Evolutionary conservation across 306 rosid species (phyloP), one percentile per base, ranked within the genome.

Genomic region (Prunus salicina): DNA sequence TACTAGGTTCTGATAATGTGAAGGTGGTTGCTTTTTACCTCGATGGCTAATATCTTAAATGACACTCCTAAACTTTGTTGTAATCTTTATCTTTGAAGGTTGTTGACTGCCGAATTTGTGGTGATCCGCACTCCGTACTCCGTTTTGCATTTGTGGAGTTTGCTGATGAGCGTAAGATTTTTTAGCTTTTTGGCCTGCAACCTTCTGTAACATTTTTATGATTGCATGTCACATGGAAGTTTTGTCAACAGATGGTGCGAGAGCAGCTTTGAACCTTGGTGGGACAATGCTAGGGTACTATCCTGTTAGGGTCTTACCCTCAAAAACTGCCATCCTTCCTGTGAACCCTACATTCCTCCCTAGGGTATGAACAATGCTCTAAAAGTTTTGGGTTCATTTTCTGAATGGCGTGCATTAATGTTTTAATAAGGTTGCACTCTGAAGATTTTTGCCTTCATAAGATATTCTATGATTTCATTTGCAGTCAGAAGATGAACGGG

Each of bases 61-160:
- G 57, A n/a, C 46, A 27, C 46, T 19, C 15, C 68, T 68, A 46
- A 72, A 45, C 2, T 67, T 52, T 67, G 34, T 68, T 81, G 75
- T 72, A 8, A 64, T 62, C 60, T 60, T 77, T 73, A 65, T 57
- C 64, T 52, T 75, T 88, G 84, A 87, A 94, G 98, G 98, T 94
- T 67, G 89, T 89, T 53, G 98, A 94, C 80, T 94, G 98, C 83
- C 93, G 98, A 79, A 88, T 91, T 83, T 94, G 98, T 79, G 97
- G 98, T 16, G 98, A 94, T 73, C 97, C 98, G 7, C 98, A 94
- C 80, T 94, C 98, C 49, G 86, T 92, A 72, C 97, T 94, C 67
- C 98, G 98, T 81, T 94, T 94, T 89, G 98, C 98, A 58, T 94
- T 94, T 89, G 98, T 94, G 76, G 98, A 94, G 91, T 94, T 94